Conservation (phyloP, 1,284 basidiomycete species). For the Cryptococcus jaspeensis region DNA sequence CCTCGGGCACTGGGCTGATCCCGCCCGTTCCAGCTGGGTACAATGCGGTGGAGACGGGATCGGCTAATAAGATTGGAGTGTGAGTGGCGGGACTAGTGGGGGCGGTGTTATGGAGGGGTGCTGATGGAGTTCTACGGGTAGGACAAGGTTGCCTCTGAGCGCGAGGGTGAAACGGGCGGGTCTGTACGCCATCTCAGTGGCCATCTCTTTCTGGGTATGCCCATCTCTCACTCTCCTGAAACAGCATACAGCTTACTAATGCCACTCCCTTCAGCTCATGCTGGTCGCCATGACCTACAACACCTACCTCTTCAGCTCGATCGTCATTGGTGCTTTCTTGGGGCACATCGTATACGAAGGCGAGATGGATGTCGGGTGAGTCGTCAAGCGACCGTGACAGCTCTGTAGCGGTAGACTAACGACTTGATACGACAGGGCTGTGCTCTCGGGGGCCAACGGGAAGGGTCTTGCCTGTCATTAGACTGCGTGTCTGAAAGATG, state of each 20-base stretch:
- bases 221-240: neutral
- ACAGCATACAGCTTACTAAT: neutral
- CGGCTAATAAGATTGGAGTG: conserved; percentile 26
- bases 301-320: conserved; percentile 49
- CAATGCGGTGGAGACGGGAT: conserved; percentile 26
- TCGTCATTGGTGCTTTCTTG: conserved; percentile 49
- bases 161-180: conserved; percentile 33
- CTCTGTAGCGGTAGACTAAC: neutral
- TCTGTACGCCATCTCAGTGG: conserved; percentile 43
- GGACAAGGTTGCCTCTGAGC: conserved; percentile 23
- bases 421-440: conserved; percentile 4
- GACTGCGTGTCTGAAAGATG: neutral
- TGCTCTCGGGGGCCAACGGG: conserved; percentile 9
- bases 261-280: conserved; percentile 45
- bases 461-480: conserved; percentile 45
- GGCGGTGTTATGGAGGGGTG: neutral
- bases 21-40: conserved; percentile 28
- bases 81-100: conserved; percentile 20
- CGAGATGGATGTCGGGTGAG: conserved; percentile 46
- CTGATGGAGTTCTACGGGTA: conserved; percentile 2
- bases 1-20: conserved; percentile 19
- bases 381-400: neutral
- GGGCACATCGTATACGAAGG: conserved; percentile 50
- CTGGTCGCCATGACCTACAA: conserved; percentile 54
- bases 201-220: conserved; percentile 49